Evolutionary conservation across 495 filamentous ascomycete species (phyloP).

Genomic region (Cudoniella acicularis): DNA sequence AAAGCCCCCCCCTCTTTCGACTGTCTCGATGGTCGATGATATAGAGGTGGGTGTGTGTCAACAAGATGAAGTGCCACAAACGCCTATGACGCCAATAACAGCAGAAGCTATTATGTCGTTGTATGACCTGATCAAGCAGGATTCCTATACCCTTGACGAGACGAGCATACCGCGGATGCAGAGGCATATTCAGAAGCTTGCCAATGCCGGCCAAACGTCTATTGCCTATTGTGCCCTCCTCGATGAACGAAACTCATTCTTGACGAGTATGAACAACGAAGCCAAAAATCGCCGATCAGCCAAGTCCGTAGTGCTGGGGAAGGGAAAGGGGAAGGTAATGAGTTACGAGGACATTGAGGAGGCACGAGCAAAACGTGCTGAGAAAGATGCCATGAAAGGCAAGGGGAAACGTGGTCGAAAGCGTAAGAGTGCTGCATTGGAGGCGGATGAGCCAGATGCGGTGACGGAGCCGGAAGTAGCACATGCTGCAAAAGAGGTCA

Average conservation of each 20-base stretch:
- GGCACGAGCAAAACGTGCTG: slow-evolving; percentile 30
- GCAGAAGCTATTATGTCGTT: slow-evolving; percentile 26
- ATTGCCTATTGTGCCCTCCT: slow-evolving; percentile 31
- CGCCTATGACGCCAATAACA: slow-evolving; percentile 26
- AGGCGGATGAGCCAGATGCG: slow-evolving; percentile 13
- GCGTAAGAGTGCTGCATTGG: slow-evolving; percentile 22
- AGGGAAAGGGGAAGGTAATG: slow-evolving; percentile 33
- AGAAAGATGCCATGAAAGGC: slow-evolving; percentile 7
- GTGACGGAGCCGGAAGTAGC: slow-evolving; percentile 13
- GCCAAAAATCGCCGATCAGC: slow-evolving; percentile 26
- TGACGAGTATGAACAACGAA: slow-evolving; percentile 15
- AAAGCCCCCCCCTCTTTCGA: slow-evolving; percentile 24
- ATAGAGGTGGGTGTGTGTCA: slow-evolving; percentile 20
- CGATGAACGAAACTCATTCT: slow-evolving; percentile 25
- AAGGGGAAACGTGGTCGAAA: too few species aligned
- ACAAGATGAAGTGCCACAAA: slow-evolving; percentile 25
- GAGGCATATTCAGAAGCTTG: slow-evolving; percentile 26
- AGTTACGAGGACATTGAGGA: slow-evolving; percentile 35
- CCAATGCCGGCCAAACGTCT: too few species aligned
- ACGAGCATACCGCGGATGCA: slow-evolving; percentile 25
- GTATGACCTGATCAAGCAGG: slow-evolving; percentile 29
- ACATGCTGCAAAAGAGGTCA: slow-evolving; percentile 24
- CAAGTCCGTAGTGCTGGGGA: slow-evolving; percentile 14
- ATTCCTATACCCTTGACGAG: slow-evolving; percentile 22
- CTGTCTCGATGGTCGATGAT: slow-evolving; percentile 22